These are phyloP conservation scores for Stephania japonica DNA, from an alignment of 164 flowering plant species.

Conservation along the genomic window DNA sequence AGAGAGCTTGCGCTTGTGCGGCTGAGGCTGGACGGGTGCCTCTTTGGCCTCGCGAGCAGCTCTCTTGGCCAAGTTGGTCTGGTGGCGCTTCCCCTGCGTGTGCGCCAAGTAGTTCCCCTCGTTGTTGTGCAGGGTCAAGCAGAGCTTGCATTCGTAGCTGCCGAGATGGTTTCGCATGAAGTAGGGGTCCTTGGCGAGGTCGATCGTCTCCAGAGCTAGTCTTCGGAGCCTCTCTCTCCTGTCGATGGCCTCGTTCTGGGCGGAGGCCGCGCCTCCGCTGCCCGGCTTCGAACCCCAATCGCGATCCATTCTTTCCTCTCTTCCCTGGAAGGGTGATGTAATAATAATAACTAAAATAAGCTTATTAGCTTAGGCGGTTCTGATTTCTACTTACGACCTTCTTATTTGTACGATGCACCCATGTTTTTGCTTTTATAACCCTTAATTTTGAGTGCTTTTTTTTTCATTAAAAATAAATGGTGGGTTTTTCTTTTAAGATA, in stretches of 20 bases:
- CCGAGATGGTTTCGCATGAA: constrained; percentile 99
- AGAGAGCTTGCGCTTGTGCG: constrained; percentile 81
- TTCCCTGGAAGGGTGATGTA: too few species aligned
- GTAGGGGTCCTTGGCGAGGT: constrained; percentile 95
- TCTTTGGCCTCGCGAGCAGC: constrained; percentile 98
- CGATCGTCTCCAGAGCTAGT: constrained; percentile 93
- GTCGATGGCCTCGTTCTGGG: constrained; percentile 96
- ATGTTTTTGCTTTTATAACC: too few species aligned
- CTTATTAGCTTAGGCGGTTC: too few species aligned
- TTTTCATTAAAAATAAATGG: too few species aligned
- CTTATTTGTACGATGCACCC: too few species aligned
- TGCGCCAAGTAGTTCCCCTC: constrained; percentile 99
- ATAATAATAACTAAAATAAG: too few species aligned
- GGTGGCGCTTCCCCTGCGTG: constrained; percentile 97
- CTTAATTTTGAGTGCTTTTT: too few species aligned
- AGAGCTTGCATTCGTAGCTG: constrained; percentile 95
- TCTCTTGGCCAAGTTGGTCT: constrained; percentile 94
- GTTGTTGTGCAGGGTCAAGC: constrained; percentile 88
- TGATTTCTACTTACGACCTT: too few species aligned
- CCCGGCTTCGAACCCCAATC: constrained; percentile 99
- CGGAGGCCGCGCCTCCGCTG: constrained; percentile 94
- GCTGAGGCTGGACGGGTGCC: constrained; percentile 89
- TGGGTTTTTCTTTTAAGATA: too few species aligned
- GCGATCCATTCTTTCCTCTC: constrained; percentile 55
- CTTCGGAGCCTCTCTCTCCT: constrained; percentile 86